A percentile compares a stretch with the other conserved stretches of the same genome.
Conservation (phyloP, 2,329 filamentous ascomycete genomes). For the Ophiostoma australiae region DNA sequence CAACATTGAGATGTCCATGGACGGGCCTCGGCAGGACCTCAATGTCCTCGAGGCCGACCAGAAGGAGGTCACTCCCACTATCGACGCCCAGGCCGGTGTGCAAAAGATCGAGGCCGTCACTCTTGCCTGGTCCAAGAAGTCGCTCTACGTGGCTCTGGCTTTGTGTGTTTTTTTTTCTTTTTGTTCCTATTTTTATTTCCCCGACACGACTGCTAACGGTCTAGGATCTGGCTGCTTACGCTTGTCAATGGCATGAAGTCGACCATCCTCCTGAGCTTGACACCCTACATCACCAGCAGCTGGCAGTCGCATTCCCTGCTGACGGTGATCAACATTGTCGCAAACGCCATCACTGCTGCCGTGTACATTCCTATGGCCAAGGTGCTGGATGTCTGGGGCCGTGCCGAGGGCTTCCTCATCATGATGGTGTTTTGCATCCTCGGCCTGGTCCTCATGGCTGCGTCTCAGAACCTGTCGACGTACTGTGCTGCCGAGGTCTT, state of each 20-base stretch:
- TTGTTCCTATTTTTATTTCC: background rate
- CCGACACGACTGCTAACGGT: background rate
- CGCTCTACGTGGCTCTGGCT: constrained; percentile 37
- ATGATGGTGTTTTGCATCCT: constrained; percentile 38
- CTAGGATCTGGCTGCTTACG: background rate
- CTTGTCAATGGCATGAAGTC: constrained; percentile 5
- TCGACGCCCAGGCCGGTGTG: constrained; percentile 42
- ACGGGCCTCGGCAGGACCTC: background rate
- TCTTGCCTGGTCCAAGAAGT: constrained; percentile 39
- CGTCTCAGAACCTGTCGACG: constrained; percentile 43
- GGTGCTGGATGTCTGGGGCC: constrained; percentile 4
- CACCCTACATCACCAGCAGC: constrained; percentile 45
- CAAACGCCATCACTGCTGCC: constrained; percentile 52
- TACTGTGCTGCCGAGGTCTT: constrained; percentile 52
- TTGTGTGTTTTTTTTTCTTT: background rate
- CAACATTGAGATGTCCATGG: constrained; percentile 17
- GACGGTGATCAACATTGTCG: constrained; percentile 49
- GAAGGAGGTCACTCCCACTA: constrained; percentile 16
- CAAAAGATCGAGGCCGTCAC: constrained; percentile 45
- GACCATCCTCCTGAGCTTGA: background rate
- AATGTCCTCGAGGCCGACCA: constrained; percentile 18
- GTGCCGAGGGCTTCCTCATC: constrained; percentile 31
- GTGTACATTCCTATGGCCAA: constrained; percentile 42
- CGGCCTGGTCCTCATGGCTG: constrained; percentile 45
- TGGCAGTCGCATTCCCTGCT: constrained; percentile 52